Evolutionary conservation across 768 basidiomycete species (phyloP).

Genomic region (Pleurotus djamor): DNA sequence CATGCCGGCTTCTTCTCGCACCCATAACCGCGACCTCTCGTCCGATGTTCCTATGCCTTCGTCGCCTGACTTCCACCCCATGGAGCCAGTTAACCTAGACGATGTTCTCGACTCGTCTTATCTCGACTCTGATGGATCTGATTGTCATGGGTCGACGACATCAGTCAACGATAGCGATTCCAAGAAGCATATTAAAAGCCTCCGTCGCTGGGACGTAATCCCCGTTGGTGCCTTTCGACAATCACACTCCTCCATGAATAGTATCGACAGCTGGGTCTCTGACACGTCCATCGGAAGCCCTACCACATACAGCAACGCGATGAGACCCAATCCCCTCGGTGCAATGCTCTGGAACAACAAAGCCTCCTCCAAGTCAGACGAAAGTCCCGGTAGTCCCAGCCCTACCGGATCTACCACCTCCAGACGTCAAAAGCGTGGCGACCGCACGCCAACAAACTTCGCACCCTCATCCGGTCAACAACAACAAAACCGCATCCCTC

Average conservation of each 20-base stretch:
- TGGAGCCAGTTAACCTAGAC: constrained; percentile 62
- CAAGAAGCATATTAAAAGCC: constrained; percentile 27
- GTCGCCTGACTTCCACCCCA: constrained; percentile 33
- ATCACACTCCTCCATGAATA: constrained; percentile 37
- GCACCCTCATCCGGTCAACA: background rate
- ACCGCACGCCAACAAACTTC: constrained; percentile 48
- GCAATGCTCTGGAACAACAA: constrained; percentile 53
- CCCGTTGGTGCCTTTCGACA: constrained; percentile 74
- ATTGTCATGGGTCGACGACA: constrained; percentile 23
- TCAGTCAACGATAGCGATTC: constrained; percentile 29
- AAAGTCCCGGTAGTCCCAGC: constrained; percentile 42
- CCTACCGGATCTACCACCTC: constrained; percentile 41
- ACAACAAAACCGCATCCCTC: constrained; percentile 33
- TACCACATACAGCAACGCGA: constrained; percentile 19
- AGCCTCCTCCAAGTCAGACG: constrained; percentile 16
- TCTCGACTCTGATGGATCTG: constrained; percentile 54
- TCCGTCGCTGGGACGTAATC: constrained; percentile 73
- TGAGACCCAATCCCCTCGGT: constrained; percentile 56
- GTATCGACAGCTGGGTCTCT: constrained; percentile 29
- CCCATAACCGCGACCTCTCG: constrained; percentile 27
- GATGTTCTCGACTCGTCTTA: constrained; percentile 79
- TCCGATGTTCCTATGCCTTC: constrained; percentile 30
- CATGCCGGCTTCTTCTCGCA: constrained; percentile 23
- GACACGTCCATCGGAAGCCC: constrained; percentile 32
- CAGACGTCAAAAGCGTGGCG: constrained; percentile 30